phyloP scores from a whole-genome alignment of 371 early-diverging fungal species.

The Dinochytrium kinnereticum region DNA sequence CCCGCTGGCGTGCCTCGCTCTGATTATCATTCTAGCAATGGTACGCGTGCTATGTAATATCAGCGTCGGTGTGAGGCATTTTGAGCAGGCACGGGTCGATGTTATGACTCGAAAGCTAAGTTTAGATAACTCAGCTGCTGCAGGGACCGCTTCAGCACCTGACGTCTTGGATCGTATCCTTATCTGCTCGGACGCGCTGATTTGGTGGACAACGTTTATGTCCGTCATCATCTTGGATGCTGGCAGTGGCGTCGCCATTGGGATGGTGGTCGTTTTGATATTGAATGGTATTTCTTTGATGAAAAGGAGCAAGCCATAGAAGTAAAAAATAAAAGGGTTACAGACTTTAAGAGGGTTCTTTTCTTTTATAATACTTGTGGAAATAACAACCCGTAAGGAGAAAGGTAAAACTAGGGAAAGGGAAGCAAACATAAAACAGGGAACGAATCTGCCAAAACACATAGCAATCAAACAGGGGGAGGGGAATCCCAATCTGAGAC shows the following conservation, averaged over 20 bases:
- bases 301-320: background rate
- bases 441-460: too few relatives aligned
- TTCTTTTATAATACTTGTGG: too few relatives aligned
- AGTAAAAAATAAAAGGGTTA: too few relatives aligned
- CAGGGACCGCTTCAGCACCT: too few relatives aligned
- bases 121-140: too few relatives aligned
- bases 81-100: conserved; percentile 10
- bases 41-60: conserved; percentile 45
- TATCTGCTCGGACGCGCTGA: conserved; percentile 10
- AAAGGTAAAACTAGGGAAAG: too few relatives aligned
- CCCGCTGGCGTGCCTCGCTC: conserved; percentile 49
- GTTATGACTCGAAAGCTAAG: too few relatives aligned
- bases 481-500: background rate
- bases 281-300: background rate
- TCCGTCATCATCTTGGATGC: conserved; percentile 30
- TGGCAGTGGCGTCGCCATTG: conserved; percentile 27
- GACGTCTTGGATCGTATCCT: too few relatives aligned
- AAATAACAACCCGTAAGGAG: too few relatives aligned
- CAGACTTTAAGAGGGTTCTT: too few relatives aligned
- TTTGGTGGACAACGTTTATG: conserved; percentile 32
- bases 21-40: conserved; percentile 51
- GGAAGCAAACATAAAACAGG: too few relatives aligned
- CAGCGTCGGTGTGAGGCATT: background rate
- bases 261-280: conserved; percentile 16
- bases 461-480: background rate